These are phyloP conservation scores for Penicillium paxilli DNA, from an alignment of 495 filamentous ascomycete species.

Conservation along the genomic window DNA sequence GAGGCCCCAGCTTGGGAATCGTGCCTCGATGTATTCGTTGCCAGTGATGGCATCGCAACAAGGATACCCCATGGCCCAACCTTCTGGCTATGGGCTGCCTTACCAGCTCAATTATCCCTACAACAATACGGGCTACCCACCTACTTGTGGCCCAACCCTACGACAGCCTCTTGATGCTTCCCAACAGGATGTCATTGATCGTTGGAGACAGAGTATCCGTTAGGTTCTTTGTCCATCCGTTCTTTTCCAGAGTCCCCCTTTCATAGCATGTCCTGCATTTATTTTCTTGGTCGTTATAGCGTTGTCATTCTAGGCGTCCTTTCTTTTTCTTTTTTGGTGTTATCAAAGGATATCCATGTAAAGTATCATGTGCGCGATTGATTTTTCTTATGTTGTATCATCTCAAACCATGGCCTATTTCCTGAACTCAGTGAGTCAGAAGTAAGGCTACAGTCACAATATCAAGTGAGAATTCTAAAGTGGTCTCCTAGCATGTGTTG, in stretches of 20 bases:
- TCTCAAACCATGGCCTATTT: no score
- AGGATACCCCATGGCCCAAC: conserved; percentile 22
- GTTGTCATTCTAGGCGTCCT: conserved; percentile 18
- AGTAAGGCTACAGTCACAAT: no score
- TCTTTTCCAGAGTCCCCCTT: conserved; percentile 3
- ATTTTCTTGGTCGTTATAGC: conserved; percentile 20
- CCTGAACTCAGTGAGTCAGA: no score
- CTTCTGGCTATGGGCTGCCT: conserved; percentile 27
- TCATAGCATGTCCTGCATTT: conserved; percentile 8
- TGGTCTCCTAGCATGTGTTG: no score
- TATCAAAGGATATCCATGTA: conserved; percentile 25
- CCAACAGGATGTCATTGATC: conserved; percentile 80
- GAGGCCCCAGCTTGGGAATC: conserved; percentile 20
- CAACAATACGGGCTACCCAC: conserved; percentile 32
- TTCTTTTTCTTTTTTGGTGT: conserved; percentile 3
- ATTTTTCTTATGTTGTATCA: no score
- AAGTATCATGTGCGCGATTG: conserved; percentile 14
- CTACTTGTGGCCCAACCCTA: conserved; percentile 29
- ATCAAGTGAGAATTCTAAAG: no score
- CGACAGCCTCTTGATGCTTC: conserved; percentile 46
- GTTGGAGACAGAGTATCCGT: conserved; percentile 80
- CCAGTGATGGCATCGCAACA: conserved; percentile 22
- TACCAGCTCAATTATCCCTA: conserved; percentile 31
- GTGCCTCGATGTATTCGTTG: conserved; percentile 36
- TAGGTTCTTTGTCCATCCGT: conserved; percentile 14